Evolutionary conservation across 805 yeast genomes (phyloP), one percentile per base, ranked within the genome.

Genomic region (Starmerella stigmatis): DNA sequence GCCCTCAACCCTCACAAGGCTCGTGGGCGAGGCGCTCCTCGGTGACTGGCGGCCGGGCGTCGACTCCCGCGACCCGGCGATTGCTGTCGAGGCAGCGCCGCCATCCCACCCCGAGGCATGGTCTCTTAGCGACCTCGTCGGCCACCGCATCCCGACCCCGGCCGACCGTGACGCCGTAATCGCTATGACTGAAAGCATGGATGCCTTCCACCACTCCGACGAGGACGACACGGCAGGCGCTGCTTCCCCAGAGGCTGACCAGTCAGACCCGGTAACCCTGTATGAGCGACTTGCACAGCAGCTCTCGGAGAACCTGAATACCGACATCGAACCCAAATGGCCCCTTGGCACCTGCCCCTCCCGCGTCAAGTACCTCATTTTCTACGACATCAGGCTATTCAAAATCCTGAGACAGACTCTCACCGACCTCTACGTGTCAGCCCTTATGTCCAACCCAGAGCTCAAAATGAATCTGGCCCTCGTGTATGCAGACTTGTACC

Each of bases 401-500:
- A 82, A 77, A 56, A 60, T 72, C 0, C 64, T 80, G 5, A 68
- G 94, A 36, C 56, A 65, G 0, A 60, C 67, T 7, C 64, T 82
- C 12, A 82, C 81, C 48, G 84, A 78, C 51, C 62, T 84, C 46
- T 80, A 76, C 57, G 73, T 81, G 31, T 70, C 79, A 0, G 72
- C 80, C 0, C 62, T 85, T 48, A 76, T 84, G 15, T 74, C 84
- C 12, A 78, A 78, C 55, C 61, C 71, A 41, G 64, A 61, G 12
- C 79, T 70, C 58, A 79, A 78, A 56, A 60, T 70, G 25, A 59
- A 79, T n/a, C 65, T 82, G 32, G 78, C 81, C n/a, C 72, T 74
- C 31, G 89, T 86, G 54, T 86, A 86, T 57, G 81, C 86, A 34
- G 94, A 86, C 54, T 67, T 86, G 0, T 89, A 89, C 60, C 88